Base-by-base conservation (phyloP, 163 green algal genomes). In the Trebouxia gelatinosa region DNA sequence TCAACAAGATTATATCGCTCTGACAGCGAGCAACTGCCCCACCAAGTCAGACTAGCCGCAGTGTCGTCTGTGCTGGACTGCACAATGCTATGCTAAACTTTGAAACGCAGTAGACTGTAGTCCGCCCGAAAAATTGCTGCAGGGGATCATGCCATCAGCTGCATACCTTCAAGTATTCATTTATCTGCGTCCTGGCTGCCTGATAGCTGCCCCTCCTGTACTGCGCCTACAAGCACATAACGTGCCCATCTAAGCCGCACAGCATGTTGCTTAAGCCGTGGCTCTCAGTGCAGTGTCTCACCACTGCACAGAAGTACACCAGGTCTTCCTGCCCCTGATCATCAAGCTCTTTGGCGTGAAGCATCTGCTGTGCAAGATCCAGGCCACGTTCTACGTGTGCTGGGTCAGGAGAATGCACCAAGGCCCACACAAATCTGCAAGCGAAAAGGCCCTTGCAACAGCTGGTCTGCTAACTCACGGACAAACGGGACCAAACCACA, bases 361-460 rank as follows among this genome's bases (percentile, higher is more conserved):
- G 50, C 64, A 72, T 72, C 35, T 35, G 50, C 64, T 72, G 64
- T 3, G 64, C 64, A 6, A 72, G n/a, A 19, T 72, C 64, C 23
- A 72, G 37, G 9, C 64, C 64, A 26, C 64, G 64, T 19, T 72
- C 35, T 11, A 72, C 35, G 34, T 72, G 64, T 17, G 64, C 64
- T n/a, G 64, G 64, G n/a, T 72, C 64, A 48, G 64, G 64, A 16
- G 64, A 72, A 34, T 72, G 64, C 38, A 72, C 64, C 37, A 72
- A 51, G 19, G 64, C 64, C 64, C 64, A 72, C 0, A 72, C 64
- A 51, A 72, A 72, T 28, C 64, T 72, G 64, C 64, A 72, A 54
- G 13, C 43, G 9, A 13, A 23, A 23, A 9, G 43, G 43, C 13
- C 9, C 43, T 9, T 54, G 43, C 43, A 54, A 54, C 43, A 54